Conservation (phyloP, 1,284 basidiomycete genomes). For the Rhodofomes roseus region DNA sequence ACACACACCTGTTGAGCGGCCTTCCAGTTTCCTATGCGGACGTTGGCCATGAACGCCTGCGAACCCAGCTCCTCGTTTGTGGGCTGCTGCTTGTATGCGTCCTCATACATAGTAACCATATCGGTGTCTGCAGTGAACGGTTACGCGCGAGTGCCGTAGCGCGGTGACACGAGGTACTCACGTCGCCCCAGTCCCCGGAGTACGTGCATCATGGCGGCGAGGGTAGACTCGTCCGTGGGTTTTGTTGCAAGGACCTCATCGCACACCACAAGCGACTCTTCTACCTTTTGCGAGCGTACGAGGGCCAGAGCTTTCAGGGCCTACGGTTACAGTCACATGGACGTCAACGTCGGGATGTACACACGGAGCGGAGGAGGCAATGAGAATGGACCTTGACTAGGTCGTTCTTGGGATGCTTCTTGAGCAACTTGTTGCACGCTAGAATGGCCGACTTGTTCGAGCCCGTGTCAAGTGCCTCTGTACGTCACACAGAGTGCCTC, state of each 20-base stretch:
- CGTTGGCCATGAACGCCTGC: constrained; percentile 82
- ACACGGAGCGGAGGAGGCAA: neutral
- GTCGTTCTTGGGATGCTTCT: constrained; percentile 71
- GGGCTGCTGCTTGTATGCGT: constrained; percentile 75
- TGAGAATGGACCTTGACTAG: constrained; percentile 59
- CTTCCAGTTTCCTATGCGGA: constrained; percentile 75
- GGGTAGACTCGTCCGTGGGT: constrained; percentile 63
- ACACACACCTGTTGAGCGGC: constrained; percentile 66
- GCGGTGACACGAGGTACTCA: constrained; percentile 33
- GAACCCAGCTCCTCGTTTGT: constrained; percentile 76
- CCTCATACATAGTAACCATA: constrained; percentile 76
- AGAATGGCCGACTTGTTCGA: constrained; percentile 84
- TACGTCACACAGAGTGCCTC: constrained; percentile 7
- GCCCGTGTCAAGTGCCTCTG: constrained; percentile 80
- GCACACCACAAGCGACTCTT: constrained; percentile 75
- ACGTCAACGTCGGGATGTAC: neutral
- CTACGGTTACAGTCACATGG: constrained; percentile 39
- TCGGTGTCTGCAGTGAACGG: constrained; percentile 56
- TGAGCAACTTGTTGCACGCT: constrained; percentile 80
- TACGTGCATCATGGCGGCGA: constrained; percentile 80
- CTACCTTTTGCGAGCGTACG: constrained; percentile 75
- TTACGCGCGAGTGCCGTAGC: neutral
- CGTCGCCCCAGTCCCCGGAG: constrained; percentile 72
- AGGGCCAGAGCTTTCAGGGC: constrained; percentile 83
- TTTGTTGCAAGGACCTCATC: constrained; percentile 72